Percentiles rank a stretch among this genome's conserved stretches.
Conservation (phyloP, 176 grass and related monocot genomes). For the Aechmea fasciata region DNA sequence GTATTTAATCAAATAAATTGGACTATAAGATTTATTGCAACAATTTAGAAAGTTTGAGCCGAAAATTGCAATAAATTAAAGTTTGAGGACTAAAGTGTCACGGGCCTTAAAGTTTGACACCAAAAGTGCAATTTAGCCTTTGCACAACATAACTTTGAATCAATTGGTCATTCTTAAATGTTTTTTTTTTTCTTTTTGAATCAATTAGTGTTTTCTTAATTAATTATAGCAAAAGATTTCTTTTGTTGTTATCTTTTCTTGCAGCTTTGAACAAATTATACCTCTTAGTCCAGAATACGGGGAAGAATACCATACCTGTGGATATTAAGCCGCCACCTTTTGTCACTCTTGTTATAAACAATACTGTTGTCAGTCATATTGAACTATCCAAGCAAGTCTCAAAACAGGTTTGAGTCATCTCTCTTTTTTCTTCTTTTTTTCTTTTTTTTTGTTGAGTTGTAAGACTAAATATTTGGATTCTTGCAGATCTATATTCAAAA, state of each 20-base stretch:
- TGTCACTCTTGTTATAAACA: slow-evolving; percentile 15
- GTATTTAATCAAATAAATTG: too few relatives aligned
- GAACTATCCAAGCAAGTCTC: slow-evolving; percentile 18
- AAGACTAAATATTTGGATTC: neutral
- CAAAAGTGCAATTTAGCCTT: too few relatives aligned
- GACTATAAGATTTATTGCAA: too few relatives aligned
- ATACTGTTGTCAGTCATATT: neutral
- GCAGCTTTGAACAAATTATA: slow-evolving; percentile 38
- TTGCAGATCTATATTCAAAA: neutral
- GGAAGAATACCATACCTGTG: slow-evolving; percentile 28
- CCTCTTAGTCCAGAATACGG: slow-evolving; percentile 43
- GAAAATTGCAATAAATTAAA: too few relatives aligned
- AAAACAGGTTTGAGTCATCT: slow-evolving; percentile 29
- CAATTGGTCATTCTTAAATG: too few relatives aligned
- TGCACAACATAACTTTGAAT: too few relatives aligned
- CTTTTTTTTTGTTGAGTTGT: slow-evolving; percentile 7
- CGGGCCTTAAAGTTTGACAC: too few relatives aligned
- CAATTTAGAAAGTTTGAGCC: too few relatives aligned
- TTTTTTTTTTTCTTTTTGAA: slow-evolving; percentile 2
- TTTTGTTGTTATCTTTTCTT: slow-evolving; percentile 13
- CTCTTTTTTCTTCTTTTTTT: neutral
- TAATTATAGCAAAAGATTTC: neutral
- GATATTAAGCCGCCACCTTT: slow-evolving; percentile 25
- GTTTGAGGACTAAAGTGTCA: too few relatives aligned
- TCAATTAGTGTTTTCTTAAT: slow-evolving; percentile 8